Evolutionary conservation across 139 green algal species (phyloP).

Genomic region (Desmodesmus armatus): DNA sequence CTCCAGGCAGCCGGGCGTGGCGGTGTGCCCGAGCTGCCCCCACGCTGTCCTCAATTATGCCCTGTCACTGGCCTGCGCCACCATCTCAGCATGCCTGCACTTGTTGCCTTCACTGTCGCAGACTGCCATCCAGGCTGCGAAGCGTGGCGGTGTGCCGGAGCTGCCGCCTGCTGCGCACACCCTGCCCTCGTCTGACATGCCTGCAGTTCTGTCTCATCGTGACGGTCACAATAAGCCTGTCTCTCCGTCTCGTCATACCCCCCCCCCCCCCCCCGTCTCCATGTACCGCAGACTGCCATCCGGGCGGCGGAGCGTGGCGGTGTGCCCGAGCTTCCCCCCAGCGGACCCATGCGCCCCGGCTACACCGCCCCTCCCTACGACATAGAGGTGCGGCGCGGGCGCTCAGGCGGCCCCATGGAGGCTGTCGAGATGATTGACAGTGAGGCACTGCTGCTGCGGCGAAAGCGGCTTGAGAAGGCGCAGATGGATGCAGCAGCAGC

Average conservation of each 20-base stretch:
- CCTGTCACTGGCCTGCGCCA: neutral
- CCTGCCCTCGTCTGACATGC: neutral
- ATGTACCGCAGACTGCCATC: slow-evolving; percentile 23
- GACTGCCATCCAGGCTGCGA: too few species aligned
- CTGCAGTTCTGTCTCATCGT: neutral
- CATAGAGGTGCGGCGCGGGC: slow-evolving; percentile 16
- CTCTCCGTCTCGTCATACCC: neutral
- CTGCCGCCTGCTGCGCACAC: neutral
- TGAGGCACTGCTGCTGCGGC: too few species aligned
- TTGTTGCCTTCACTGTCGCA: neutral
- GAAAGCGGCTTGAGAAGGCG: neutral
- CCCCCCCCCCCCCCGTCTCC: too few species aligned
- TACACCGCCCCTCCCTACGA: slow-evolving; percentile 17
- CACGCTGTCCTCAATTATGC: neutral
- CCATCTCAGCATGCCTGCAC: neutral
- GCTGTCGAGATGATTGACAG: slow-evolving; percentile 2
- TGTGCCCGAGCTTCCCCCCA: neutral
- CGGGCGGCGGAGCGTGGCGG: slow-evolving; percentile 2
- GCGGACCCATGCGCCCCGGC: neutral
- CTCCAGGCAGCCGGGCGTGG: neutral
- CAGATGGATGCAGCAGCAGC: slow-evolving; percentile 13
- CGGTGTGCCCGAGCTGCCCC: neutral
- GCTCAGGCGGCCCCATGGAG: neutral
- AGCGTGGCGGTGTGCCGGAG: neutral
- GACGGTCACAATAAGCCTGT: neutral